Evolutionary conservation across 2,329 filamentous ascomycete genomes (phyloP), one percentile per base, ranked within the genome.

Genomic region (Stagonosporopsis rhizophila): DNA sequence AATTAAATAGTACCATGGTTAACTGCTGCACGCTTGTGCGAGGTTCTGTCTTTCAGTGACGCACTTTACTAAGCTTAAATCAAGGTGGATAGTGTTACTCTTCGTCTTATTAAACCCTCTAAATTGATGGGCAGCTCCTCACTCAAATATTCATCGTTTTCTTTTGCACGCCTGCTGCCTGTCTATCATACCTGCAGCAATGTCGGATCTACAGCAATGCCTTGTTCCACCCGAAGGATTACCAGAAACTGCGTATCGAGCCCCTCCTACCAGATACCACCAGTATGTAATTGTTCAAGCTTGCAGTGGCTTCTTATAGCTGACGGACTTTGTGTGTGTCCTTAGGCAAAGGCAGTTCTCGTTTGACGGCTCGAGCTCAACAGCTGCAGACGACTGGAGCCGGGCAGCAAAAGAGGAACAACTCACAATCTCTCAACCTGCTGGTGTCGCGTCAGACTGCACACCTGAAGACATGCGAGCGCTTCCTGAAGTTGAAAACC

Each of bases 341-440:
- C n/a, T 39, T 23, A 39, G 37, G 19, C 20, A 39, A 11, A 23
- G 11, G 4, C 28, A 34, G 5, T 14, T 6, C 27, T 45, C 49
- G 11, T 32, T 25, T 11, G 25, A 52, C 25, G 5, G 19, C 17
- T 12, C 32, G 17, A 19, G 38, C 4, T 7, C 41, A 5, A 35
- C 6, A 17, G 9, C 20, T 5, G 15, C 5, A 37, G 28, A 46
- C 11, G 44, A 53, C 38, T 53, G 51, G 51, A 38, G 19, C 28
- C 41, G 32, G 9, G 51, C 42, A 23, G 35, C 19, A 23, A 44
- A 47, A 37, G 23, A 47, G 22, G 44, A 47, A 22, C 42, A 46
- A 11, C 25, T n/a, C n/a, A 14, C 11, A 7, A n/a, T 28, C 5
- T 2, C 12, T n/a, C 15, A 40, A 22, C 22, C 37, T 6, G 7